Evolutionary conservation across 2,329 filamentous ascomycete species (phyloP).

Genomic region (Chaetomium globosum): DNA sequence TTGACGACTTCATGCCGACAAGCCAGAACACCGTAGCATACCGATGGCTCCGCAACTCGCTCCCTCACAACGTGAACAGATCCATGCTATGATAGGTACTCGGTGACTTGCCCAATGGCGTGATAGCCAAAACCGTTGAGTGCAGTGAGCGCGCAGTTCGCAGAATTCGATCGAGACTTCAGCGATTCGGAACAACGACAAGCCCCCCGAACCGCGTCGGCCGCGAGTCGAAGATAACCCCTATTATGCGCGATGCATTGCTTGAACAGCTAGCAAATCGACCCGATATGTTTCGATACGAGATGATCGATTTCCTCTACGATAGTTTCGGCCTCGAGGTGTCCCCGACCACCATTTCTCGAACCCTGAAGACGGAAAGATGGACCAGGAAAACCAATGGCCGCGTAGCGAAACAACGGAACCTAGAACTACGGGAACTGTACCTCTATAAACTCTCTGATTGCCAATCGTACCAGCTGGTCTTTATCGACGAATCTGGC

Average conservation of each 20-base stretch:
- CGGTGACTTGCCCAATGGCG: conserved; percentile 14
- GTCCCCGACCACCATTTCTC: conserved; percentile 7
- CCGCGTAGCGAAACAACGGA: conserved; percentile 4
- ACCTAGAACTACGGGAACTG: conserved; percentile 2
- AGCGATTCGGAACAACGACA: conserved; percentile 21
- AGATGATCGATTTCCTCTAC: conserved; percentile 3
- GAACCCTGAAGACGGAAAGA: conserved; percentile 8
- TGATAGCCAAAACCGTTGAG: conserved; percentile 18
- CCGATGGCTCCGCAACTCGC: conserved; percentile 23
- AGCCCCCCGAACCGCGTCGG: conserved; percentile 19
- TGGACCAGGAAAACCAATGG: conserved; percentile 3
- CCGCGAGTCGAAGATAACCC: conserved; percentile 21
- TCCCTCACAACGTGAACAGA: conserved; percentile 20
- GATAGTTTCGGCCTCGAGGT: conserved; percentile 8
- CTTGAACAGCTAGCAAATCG: conserved; percentile 2
- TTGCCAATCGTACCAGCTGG: conserved; percentile 2
- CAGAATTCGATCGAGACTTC: conserved; percentile 23
- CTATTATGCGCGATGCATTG: conserved; percentile 15
- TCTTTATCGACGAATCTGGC: conserved; percentile 8
- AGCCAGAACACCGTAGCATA: conserved; percentile 11
- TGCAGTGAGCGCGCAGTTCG: conserved; percentile 22
- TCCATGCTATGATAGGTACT: conserved; percentile 14
- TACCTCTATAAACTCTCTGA: conserved; percentile 2
- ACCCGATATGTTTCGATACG: conserved; percentile 7
- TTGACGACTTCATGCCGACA: conserved; percentile 1